Evolutionary conservation across 2,329 filamentous ascomycete species (phyloP), one percentile per base, ranked within the genome.

Genomic region (Elsinoe necatrix): DNA sequence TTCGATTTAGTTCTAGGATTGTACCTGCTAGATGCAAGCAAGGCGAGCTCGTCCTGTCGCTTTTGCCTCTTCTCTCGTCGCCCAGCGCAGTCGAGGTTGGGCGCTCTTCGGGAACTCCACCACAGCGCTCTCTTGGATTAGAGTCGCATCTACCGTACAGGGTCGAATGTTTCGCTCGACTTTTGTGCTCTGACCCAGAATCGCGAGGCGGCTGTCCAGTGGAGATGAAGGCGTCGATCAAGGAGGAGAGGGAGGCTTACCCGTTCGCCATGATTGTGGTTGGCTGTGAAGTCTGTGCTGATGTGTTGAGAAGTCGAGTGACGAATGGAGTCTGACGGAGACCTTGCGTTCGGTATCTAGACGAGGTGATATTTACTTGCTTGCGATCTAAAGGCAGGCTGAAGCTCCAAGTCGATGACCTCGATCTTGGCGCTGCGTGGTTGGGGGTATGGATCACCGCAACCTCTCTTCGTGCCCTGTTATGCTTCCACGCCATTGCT

Each of bases 191-290:
- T n/a, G n/a, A n/a, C n/a, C n/a, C n/a, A n/a, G n/a, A n/a, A 11
- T 37, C 34, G 34, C 34, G 31, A 54, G 50, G 35, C 35, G 39
- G 35, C 14, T 11, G 9, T 29, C n/a, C 25, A 23, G n/a, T 9
- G 20, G n/a, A n/a, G 52, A 29, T 27, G 39, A 23, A 43, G 25
- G 6, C 4, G 14, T 18, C 34, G 9, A 3, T 37, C 14, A 4
- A 14, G n/a, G 34, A 2, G 20, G 41, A 48, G n/a, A 18, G 45
- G 54, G 25, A 5, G 1, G 34, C 58, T 45, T 60, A 63, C 63
- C 63, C 63, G 63, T 64, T 64, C 39, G 63, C 63, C 63, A 64
- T 64, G 29, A 58, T 61, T 58, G 59, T n/a, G 2, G 27, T 1
- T 11, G 2, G 39, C 3, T 16, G 50, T 16, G 5, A 27, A 29